A percentile compares a stretch with the other conserved stretches of the same genome.
phyloP scores from a whole-genome alignment of 352 stramenopile species.

The Globisporangium barbulae region DNA sequence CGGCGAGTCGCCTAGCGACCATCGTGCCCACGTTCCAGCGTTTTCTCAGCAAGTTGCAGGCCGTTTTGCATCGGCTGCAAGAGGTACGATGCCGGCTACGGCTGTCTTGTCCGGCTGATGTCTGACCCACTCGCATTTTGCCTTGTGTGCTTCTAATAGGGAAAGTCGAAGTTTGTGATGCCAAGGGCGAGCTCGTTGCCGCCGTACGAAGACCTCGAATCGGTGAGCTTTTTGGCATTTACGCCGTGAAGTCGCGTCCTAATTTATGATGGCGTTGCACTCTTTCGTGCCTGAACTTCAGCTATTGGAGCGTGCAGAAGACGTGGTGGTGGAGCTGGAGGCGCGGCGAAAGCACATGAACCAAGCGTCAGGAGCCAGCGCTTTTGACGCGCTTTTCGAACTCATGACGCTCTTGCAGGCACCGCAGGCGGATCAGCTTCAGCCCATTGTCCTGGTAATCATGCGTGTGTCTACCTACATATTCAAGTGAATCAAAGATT shows the following conservation, averaged over 20 bases:
- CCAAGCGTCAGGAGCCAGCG: not conserved
- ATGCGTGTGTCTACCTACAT: not conserved
- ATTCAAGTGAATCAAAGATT: not conserved
- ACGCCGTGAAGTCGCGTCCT: not conserved
- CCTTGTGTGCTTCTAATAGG: not conserved
- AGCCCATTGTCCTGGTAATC: conserved; percentile 13
- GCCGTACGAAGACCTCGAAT: conserved; percentile 6
- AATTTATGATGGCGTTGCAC: not conserved
- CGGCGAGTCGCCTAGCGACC: not conserved
- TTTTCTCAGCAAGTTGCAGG: conserved; percentile 13
- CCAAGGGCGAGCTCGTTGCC: not conserved
- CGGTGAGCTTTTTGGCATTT: not conserved
- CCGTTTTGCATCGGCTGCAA: conserved; percentile 1
- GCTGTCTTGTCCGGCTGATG: not conserved
- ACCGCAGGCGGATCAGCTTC: conserved; percentile 4
- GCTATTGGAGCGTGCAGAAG: conserved; percentile 10
- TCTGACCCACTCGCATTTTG: not conserved
- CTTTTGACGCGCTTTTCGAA: conserved; percentile 14
- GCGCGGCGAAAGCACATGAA: conserved; percentile 15
- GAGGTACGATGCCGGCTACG: conserved; percentile 1
- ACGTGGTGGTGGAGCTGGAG: conserved; percentile 6
- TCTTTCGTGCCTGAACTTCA: not conserved
- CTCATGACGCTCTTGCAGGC: conserved; percentile 17
- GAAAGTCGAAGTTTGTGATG: not conserved
- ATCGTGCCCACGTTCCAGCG: conserved; percentile 7